A percentile compares a stretch with the other conserved stretches of the same genome.
Evolutionary conservation across 2,329 filamentous ascomycete species (phyloP).

Genomic region (Graphilbum sp.): DNA sequence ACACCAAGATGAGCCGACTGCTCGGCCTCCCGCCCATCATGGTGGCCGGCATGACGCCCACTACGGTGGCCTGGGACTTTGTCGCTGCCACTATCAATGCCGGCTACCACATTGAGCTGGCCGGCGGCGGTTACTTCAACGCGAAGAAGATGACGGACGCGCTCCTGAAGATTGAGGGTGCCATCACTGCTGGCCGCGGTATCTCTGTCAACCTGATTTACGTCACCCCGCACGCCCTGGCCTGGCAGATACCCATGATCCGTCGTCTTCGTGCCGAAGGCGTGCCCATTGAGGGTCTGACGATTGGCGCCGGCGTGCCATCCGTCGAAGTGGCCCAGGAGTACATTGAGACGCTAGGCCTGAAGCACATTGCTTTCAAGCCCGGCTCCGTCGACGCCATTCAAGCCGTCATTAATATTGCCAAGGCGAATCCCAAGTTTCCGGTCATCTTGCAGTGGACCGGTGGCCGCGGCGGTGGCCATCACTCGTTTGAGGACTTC

Average conservation of each 20-base stretch:
- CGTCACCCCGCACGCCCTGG: slow-evolving; percentile 77
- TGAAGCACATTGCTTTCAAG: slow-evolving; percentile 92
- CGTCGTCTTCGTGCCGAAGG: slow-evolving; percentile 67
- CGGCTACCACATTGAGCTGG: slow-evolving; percentile 86
- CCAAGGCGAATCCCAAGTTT: slow-evolving; percentile 84
- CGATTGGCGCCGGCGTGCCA: slow-evolving; percentile 84
- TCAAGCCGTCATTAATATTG: slow-evolving; percentile 80
- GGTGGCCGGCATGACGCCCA: slow-evolving; percentile 88
- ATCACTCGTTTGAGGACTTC: slow-evolving; percentile 93
- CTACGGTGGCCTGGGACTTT: slow-evolving; percentile 81
- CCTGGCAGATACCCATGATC: slow-evolving; percentile 79
- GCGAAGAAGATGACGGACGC: slow-evolving; percentile 70
- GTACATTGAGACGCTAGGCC: slow-evolving; percentile 80
- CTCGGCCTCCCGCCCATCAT: slow-evolving; percentile 75
- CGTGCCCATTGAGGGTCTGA: slow-evolving; percentile 79
- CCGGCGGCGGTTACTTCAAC: slow-evolving; percentile 78
- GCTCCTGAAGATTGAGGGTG: slow-evolving; percentile 67
- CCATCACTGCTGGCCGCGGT: slow-evolving; percentile 69
- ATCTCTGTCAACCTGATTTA: slow-evolving; percentile 88
- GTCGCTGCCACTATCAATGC: slow-evolving; percentile 86
- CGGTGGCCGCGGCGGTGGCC: slow-evolving; percentile 80
- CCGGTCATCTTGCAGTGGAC: slow-evolving; percentile 93
- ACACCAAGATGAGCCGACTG: slow-evolving; percentile 88
- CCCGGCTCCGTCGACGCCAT: slow-evolving; percentile 80
- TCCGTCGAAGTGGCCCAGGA: slow-evolving; percentile 87